A percentile compares a stretch with the other conserved stretches of the same genome.
These are phyloP conservation scores for Barnettozyma sp. DNA, from an alignment of 805 yeast genomes.

Conservation along the genomic window DNA sequence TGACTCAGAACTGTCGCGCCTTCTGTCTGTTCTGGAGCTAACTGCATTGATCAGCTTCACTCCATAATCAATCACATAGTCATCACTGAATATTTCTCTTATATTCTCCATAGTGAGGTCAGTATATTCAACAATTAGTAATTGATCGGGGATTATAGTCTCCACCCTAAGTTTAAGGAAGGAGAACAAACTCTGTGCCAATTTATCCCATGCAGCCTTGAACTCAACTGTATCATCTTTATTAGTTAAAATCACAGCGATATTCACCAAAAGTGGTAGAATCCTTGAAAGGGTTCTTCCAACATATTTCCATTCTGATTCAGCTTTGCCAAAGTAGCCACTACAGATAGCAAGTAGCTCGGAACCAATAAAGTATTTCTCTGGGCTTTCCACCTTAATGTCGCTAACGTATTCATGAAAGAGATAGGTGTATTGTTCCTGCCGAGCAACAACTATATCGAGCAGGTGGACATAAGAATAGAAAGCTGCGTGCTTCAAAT, in stretches of 20 bases:
- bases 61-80: constrained; percentile 35
- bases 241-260: constrained; percentile 28
- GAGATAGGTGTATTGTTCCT: constrained; percentile 53
- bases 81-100: constrained; percentile 32
- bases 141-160: constrained; percentile 51
- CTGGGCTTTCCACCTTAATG: constrained; percentile 15
- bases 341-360: constrained; percentile 41
- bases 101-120: constrained; percentile 47
- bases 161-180: constrained; percentile 45
- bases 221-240: constrained; percentile 20
- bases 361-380: constrained; percentile 46
- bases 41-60: constrained; percentile 44
- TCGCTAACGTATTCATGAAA: constrained; percentile 42
- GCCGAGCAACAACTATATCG: constrained; percentile 58
- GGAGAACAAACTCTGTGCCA: constrained; percentile 29
- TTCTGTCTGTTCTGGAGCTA: constrained; percentile 42
- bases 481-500: constrained; percentile 35
- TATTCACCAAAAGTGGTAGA: constrained; percentile 42
- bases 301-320: constrained; percentile 51
- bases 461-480: constrained; percentile 53
- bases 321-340: constrained; percentile 41
- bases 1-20: constrained; percentile 30
- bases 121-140: constrained; percentile 51
- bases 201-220: constrained; percentile 24
- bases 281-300: constrained; percentile 61